phyloP scores from a whole-genome alignment of 495 filamentous ascomycete genomes.

The Aspergillus ellipticus region DNA sequence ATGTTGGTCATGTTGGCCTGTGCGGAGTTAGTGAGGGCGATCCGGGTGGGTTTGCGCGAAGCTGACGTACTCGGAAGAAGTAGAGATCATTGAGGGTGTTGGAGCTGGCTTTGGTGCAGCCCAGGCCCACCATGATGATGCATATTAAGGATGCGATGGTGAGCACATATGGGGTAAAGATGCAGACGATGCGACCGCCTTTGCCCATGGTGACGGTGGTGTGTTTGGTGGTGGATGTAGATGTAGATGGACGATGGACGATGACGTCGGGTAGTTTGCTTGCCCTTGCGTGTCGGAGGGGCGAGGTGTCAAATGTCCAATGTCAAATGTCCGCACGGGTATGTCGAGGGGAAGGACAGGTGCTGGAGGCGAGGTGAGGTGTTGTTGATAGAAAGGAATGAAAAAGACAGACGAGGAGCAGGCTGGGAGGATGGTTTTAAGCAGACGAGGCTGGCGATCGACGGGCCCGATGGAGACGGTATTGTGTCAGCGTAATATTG shows the following conservation, averaged over 20 bases:
- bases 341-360: not conserved
- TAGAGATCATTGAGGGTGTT: slow-evolving; percentile 51
- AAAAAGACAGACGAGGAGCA: not conserved
- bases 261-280: not conserved
- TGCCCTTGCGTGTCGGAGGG: not conserved
- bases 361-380: not conserved
- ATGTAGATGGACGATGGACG: too few relatives aligned
- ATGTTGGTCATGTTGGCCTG: slow-evolving; percentile 42
- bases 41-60: not conserved
- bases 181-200: slow-evolving; percentile 73
- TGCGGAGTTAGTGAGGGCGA: slow-evolving; percentile 13
- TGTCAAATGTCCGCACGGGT: not conserved
- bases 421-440: slow-evolving; percentile 8
- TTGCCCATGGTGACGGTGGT: slow-evolving; percentile 57
- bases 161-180: slow-evolving; percentile 72
- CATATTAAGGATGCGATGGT: slow-evolving; percentile 70
- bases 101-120: slow-evolving; percentile 63
- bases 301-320: not conserved
- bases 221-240: too few relatives aligned
- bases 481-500: too few relatives aligned
- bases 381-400: not conserved
- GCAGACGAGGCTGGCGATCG: slow-evolving; percentile 4
- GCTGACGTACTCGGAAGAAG: slow-evolving; percentile 63
- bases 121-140: slow-evolving; percentile 67
- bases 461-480: not conserved